Evolutionary conservation across 2,329 filamentous ascomycete species (phyloP).

Genomic region (Neofusicoccum umdonicola): DNA sequence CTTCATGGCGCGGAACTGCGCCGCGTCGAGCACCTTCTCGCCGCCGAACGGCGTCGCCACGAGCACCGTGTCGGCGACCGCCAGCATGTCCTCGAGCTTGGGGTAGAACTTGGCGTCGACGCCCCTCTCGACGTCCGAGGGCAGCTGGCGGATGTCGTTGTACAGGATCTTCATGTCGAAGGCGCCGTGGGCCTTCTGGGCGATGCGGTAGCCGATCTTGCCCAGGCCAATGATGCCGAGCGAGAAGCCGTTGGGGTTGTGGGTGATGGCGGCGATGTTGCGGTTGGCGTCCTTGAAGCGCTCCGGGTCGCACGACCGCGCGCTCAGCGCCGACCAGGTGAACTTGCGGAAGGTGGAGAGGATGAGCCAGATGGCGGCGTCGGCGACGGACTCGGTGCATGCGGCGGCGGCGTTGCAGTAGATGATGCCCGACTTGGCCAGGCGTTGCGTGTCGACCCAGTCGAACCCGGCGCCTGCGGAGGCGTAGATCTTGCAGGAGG

Average conservation of each 20-base stretch:
- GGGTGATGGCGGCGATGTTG: constrained; percentile 20
- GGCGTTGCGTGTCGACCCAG: constrained; percentile 54
- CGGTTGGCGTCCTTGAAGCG: constrained; percentile 19
- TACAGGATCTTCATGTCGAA: constrained; percentile 37
- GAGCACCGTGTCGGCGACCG: constrained; percentile 29
- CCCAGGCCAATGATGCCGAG: constrained; percentile 38
- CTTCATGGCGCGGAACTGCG: constrained; percentile 48
- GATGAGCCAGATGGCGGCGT: constrained; percentile 60
- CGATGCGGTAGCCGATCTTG: constrained; percentile 34
- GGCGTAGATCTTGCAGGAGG: constrained; percentile 56
- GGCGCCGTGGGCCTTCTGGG: constrained; percentile 25
- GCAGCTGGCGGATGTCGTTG: constrained; percentile 26
- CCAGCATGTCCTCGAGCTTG: constrained; percentile 30
- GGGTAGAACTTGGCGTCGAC: constrained; percentile 26
- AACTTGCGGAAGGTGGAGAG: constrained; percentile 57
- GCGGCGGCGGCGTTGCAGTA: constrained; percentile 41
- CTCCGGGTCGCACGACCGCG: constrained; percentile 20
- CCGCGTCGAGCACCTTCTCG: constrained; percentile 28
- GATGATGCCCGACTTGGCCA: constrained; percentile 58
- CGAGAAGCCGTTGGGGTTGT: constrained; percentile 26
- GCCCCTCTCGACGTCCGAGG: constrained; percentile 19
- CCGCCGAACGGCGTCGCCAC: constrained; percentile 34
- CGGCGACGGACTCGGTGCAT: constrained; percentile 66
- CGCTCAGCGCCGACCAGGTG: constrained; percentile 21
- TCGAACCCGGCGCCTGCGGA: constrained; percentile 63